Percentiles rank a stretch among this genome's conserved stretches.
These are phyloP conservation scores for Scedosporium minutisporum DNA, from an alignment of 2,329 filamentous ascomycete species.

Conservation along the genomic window DNA sequence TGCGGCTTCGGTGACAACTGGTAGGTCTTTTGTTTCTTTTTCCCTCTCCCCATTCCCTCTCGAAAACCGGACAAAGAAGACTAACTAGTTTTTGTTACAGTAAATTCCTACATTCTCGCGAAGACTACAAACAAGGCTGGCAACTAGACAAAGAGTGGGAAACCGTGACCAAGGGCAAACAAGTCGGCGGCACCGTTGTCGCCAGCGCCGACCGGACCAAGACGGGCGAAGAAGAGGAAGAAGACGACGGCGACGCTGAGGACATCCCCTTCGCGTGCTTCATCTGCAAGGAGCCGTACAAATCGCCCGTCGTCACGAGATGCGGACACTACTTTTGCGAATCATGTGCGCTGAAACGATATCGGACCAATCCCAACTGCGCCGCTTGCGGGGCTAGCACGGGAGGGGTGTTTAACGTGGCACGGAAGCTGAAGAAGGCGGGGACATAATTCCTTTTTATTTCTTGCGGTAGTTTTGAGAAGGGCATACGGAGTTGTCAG, in stretches of 20 bases:
- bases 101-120: conserved; percentile 68
- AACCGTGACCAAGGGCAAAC: conserved; percentile 61
- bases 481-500: not conserved
- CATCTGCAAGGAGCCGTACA: conserved; percentile 73
- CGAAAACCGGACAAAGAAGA: not conserved
- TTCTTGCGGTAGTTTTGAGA: not conserved
- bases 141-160: conserved; percentile 95
- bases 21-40: not conserved
- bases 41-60: not conserved
- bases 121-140: conserved; percentile 86
- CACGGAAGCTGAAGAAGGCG: conserved; percentile 66
- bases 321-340: conserved; percentile 98
- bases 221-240: conserved; percentile 24
- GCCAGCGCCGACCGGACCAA: conserved; percentile 45
- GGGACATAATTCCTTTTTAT: not conserved
- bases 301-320: conserved; percentile 71
- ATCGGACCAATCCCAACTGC: conserved; percentile 78
- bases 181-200: conserved; percentile 49
- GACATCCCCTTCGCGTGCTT: conserved; percentile 85
- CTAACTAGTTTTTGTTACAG: not conserved
- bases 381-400: conserved; percentile 79
- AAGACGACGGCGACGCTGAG: conserved; percentile 57
- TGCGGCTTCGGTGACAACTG: conserved; percentile 61
- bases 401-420: conserved; percentile 80
- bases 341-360: conserved; percentile 74